Percentiles rank a stretch among this genome's conserved stretches.
Evolutionary conservation across 2,329 filamentous ascomycete genomes (phyloP).

Genomic region (Venturia pyrina): DNA sequence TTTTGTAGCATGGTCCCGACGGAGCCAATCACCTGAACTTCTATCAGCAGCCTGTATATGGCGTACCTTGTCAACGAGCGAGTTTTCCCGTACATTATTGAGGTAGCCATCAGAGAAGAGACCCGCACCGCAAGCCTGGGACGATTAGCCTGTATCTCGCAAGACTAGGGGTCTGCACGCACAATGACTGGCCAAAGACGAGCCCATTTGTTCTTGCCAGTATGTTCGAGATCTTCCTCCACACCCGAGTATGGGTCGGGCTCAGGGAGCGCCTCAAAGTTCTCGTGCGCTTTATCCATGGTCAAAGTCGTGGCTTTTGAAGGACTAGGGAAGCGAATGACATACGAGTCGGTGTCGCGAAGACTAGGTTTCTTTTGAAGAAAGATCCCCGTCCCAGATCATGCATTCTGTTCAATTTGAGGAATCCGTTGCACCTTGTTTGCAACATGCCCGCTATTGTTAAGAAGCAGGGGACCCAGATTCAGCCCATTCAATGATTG

Average conservation of each 20-base stretch:
- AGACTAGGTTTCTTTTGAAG: no score
- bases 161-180: neutral
- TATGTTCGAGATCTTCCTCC: neutral
- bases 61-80: neutral
- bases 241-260: neutral
- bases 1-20: slow-evolving; percentile 65
- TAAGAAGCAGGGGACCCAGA: neutral
- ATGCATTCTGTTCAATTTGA: neutral
- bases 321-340: neutral
- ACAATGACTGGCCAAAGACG: slow-evolving; percentile 11
- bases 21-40: slow-evolving; percentile 60
- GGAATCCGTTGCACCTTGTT: neutral
- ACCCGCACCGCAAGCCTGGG: slow-evolving; percentile 52
- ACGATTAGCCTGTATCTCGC: no score
- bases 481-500: neutral
- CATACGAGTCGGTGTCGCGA: no score
- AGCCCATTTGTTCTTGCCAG: slow-evolving; percentile 11
- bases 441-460: neutral
- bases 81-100: slow-evolving; percentile 54
- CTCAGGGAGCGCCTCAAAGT: neutral
- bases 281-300: neutral
- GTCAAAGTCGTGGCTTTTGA: neutral
- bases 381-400: neutral
- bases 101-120: slow-evolving; percentile 89
- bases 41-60: neutral